These are phyloP conservation scores for Thalia dealbata DNA, from an alignment of 176 grass and related monocot genomes.

Conservation along the genomic window DNA sequence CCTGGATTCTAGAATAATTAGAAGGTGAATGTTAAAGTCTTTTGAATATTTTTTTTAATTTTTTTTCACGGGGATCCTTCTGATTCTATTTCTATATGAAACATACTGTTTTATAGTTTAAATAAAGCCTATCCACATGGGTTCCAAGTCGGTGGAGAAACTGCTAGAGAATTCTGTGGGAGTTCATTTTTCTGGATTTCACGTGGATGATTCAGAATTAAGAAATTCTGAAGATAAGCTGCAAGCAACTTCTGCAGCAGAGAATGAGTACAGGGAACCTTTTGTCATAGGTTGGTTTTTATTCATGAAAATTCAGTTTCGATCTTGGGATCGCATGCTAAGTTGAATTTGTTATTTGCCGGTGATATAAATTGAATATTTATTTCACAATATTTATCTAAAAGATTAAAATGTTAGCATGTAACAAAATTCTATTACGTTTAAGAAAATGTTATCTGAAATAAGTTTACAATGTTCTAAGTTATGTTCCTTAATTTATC, in stretches of 20 bases:
- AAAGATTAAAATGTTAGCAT: background rate
- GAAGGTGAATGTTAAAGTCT: background rate
- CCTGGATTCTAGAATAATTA: background rate
- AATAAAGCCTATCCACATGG: slow-evolving; percentile 36
- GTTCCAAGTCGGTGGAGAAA: slow-evolving; percentile 53
- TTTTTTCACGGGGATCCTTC: background rate
- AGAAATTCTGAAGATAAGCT: slow-evolving; percentile 27
- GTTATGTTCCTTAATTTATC: too few species aligned
- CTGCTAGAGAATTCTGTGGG: slow-evolving; percentile 45
- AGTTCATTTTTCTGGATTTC: slow-evolving; percentile 52
- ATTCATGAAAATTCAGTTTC: background rate
- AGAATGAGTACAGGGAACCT: slow-evolving; percentile 74
- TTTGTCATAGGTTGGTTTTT: slow-evolving; percentile 82
- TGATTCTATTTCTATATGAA: background rate
- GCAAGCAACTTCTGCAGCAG: slow-evolving; percentile 34
- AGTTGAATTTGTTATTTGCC: background rate
- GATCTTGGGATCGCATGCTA: background rate
- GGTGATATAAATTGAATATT: background rate
- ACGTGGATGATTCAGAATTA: slow-evolving; percentile 32
- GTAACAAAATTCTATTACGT: background rate
- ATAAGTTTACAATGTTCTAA: too few species aligned
- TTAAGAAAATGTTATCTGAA: too few species aligned
- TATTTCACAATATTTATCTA: background rate
- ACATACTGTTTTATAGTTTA: background rate
- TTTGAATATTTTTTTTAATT: too few species aligned